Evolutionary conservation across 331 rosid species (phyloP).

Genomic region (Dryas integrifolia): DNA sequence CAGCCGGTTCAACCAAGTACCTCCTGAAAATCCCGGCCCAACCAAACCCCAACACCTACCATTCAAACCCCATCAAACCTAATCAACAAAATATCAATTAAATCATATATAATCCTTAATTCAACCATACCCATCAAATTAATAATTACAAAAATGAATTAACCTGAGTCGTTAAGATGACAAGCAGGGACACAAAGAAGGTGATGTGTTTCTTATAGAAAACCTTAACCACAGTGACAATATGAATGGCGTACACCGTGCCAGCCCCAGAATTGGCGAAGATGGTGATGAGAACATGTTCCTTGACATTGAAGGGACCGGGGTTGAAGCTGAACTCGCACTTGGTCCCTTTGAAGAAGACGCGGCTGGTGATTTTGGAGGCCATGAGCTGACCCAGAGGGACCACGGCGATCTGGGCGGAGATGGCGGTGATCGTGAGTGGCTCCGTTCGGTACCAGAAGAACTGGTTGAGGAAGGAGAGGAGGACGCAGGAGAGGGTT

Average conservation of each 20-base stretch:
- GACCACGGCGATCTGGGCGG: slow-evolving; percentile 88
- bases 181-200: slow-evolving; percentile 64
- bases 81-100: background rate
- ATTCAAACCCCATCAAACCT: slow-evolving; percentile 26
- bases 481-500: slow-evolving; percentile 53
- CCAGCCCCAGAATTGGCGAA: slow-evolving; percentile 93
- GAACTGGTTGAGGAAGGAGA: slow-evolving; percentile 87
- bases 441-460: slow-evolving; percentile 85
- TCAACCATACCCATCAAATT: background rate
- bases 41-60: slow-evolving; percentile 86
- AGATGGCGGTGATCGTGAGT: slow-evolving; percentile 66
- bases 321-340: slow-evolving; percentile 70
- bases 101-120: background rate
- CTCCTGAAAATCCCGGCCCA: slow-evolving; percentile 94
- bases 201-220: slow-evolving; percentile 54
- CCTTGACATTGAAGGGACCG: slow-evolving; percentile 90
- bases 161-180: slow-evolving; percentile 80
- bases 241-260: slow-evolving; percentile 75
- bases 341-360: slow-evolving; percentile 46
- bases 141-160: background rate
- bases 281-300: slow-evolving; percentile 85
- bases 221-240: slow-evolving; percentile 69
- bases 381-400: slow-evolving; percentile 91
- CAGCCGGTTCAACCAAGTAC: slow-evolving; percentile 89
- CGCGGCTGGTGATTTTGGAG: slow-evolving; percentile 40